Conservation (phyloP, 768 basidiomycete species). For the Hygrophorus pudorinus region DNA sequence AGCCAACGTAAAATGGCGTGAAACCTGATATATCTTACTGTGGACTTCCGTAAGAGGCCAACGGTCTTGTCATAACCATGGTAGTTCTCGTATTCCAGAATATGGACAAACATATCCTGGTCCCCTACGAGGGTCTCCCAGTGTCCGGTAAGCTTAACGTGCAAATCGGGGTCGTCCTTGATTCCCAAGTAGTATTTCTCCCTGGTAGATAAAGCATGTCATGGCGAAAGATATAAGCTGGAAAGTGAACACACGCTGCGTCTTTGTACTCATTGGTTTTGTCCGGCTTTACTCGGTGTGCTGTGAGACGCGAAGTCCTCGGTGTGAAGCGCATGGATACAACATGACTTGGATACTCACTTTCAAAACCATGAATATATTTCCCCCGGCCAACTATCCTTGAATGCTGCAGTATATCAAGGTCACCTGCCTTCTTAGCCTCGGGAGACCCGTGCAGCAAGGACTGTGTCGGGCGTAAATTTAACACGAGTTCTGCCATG, state of each 20-base stretch:
- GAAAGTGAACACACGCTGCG: constrained; percentile 55
- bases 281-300: constrained; percentile 80
- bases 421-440: constrained; percentile 75
- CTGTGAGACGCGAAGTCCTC: constrained; percentile 25
- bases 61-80: constrained; percentile 77
- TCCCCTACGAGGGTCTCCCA: constrained; percentile 91
- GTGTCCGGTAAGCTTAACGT: constrained; percentile 85
- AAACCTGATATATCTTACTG: constrained; percentile 34
- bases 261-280: constrained; percentile 75
- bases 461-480: constrained; percentile 36
- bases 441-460: constrained; percentile 90
- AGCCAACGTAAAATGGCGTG: neutral
- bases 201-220: constrained; percentile 26
- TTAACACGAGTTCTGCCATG: neutral
- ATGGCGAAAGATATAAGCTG: constrained; percentile 1
- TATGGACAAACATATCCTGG: constrained; percentile 72
- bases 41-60: constrained; percentile 48
- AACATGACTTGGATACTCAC: constrained; percentile 32
- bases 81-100: constrained; percentile 93
- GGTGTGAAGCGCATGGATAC: neutral
- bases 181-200: constrained; percentile 80
- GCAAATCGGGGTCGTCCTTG: constrained; percentile 58
- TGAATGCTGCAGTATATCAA: constrained; percentile 74
- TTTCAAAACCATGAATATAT: constrained; percentile 85
- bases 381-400: constrained; percentile 86